Evolutionary conservation across 2,329 filamentous ascomycete species (phyloP).

Genomic region (Colletotrichum shisoi): DNA sequence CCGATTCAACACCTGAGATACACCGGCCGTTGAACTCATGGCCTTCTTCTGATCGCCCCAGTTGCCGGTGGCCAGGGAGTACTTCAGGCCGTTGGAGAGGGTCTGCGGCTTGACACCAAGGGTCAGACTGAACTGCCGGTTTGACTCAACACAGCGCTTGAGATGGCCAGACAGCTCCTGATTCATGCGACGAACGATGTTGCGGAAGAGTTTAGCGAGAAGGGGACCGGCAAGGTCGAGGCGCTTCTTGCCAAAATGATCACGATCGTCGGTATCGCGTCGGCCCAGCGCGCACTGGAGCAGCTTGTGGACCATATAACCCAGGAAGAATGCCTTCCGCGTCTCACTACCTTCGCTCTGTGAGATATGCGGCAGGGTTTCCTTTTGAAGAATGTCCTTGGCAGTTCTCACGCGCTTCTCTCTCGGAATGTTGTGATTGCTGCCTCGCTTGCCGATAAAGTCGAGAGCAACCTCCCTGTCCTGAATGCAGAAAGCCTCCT

Average conservation of each 20-base stretch:
- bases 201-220: conserved; percentile 94
- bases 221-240: conserved; percentile 93
- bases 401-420: conserved; percentile 93
- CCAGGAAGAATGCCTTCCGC: conserved; percentile 95
- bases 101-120: conserved; percentile 91
- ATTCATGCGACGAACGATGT: conserved; percentile 88
- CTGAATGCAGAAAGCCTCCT: conserved; percentile 95
- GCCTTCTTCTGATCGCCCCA: conserved; percentile 99
- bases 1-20: conserved; percentile 96
- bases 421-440: conserved; percentile 66
- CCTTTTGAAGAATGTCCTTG: conserved; percentile 94
- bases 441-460: conserved; percentile 92
- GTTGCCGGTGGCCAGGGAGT: conserved; percentile 95
- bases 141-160: conserved; percentile 88
- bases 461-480: conserved; percentile 93
- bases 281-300: conserved; percentile 92
- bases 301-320: conserved; percentile 98
- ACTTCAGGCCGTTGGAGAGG: conserved; percentile 92
- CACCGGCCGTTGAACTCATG: conserved; percentile 90
- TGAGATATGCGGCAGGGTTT: conserved; percentile 94
- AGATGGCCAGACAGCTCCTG: conserved; percentile 91
- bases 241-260: conserved; percentile 99
- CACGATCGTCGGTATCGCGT: conserved; percentile 93
- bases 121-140: conserved; percentile 87
- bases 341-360: conserved; percentile 95